phyloP scores from a whole-genome alignment of 441 rosid genomes.

The Croton setiger region DNA sequence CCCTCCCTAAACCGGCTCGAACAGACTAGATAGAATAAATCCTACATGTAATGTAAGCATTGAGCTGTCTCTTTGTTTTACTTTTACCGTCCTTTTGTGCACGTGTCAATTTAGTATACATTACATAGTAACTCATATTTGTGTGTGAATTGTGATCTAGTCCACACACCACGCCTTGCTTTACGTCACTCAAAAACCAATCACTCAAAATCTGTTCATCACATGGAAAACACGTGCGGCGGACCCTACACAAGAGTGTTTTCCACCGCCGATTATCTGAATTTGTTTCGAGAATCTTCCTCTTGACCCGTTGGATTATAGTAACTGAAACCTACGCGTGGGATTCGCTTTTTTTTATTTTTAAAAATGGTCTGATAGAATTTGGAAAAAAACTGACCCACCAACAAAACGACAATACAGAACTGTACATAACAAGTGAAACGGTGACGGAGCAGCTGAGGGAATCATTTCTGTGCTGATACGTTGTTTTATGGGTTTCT shows the following conservation, averaged over 20 bases:
- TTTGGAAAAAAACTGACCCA: neutral
- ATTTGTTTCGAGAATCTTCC: neutral
- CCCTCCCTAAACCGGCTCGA: too few species aligned
- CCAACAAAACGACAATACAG: neutral
- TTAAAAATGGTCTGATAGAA: neutral
- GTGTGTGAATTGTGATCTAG: too few species aligned
- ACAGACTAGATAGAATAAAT: too few species aligned
- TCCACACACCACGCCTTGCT: neutral
- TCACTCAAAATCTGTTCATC: neutral
- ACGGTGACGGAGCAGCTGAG: neutral
- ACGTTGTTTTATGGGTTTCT: neutral
- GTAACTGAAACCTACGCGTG: neutral
- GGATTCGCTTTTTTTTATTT: neutral
- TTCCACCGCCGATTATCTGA: neutral
- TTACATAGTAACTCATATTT: neutral
- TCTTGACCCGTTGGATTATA: neutral
- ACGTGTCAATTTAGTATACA: neutral
- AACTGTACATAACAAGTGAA: neutral
- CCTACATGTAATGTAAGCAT: too few species aligned
- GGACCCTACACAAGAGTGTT: neutral
- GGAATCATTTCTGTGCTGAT: neutral
- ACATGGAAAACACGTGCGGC: neutral
- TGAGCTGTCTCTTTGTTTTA: too few species aligned
- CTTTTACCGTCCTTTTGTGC: neutral
- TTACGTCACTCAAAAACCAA: neutral